Percentiles rank a stretch among this genome's conserved stretches.
These are phyloP conservation scores for Abrus pulchellus DNA, from an alignment of 306 rosid species.

Conservation along the genomic window DNA sequence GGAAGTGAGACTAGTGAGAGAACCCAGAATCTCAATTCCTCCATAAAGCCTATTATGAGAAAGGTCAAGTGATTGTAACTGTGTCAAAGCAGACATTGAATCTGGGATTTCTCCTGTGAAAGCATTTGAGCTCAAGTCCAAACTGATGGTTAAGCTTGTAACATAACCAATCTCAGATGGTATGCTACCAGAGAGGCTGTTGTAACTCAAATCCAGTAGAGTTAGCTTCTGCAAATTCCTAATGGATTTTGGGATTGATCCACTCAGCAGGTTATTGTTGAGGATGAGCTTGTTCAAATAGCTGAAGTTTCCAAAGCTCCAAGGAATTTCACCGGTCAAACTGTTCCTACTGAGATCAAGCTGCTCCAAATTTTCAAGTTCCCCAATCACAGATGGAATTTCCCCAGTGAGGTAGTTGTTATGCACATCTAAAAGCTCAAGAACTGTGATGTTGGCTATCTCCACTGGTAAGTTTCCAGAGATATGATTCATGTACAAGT, in stretches of 20 bases:
- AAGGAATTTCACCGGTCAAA: constrained; percentile 81
- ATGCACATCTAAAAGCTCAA: constrained; percentile 89
- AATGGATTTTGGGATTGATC: constrained; percentile 80
- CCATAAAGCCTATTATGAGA: constrained; percentile 82
- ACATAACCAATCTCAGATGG: constrained; percentile 80
- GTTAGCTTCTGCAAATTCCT: constrained; percentile 80
- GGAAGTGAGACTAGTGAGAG: constrained; percentile 82
- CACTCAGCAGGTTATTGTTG: constrained; percentile 79
- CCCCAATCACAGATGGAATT: constrained; percentile 79
- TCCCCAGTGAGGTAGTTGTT: constrained; percentile 79
- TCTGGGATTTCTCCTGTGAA: constrained; percentile 87
- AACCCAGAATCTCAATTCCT: constrained; percentile 74
- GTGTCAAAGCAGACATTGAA: constrained; percentile 71
- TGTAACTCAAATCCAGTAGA: constrained; percentile 88
- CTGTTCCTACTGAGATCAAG: constrained; percentile 92
- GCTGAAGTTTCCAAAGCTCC: constrained; percentile 89
- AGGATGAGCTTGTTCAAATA: constrained; percentile 92
- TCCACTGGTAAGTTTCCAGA: constrained; percentile 82
- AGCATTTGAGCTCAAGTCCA: constrained; percentile 83
- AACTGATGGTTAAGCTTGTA: constrained; percentile 89
- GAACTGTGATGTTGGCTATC: constrained; percentile 87
- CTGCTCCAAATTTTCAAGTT: constrained; percentile 90
- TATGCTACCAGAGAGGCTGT: constrained; percentile 78
- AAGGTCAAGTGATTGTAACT: constrained; percentile 88
- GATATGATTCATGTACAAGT: constrained; percentile 90